phyloP scores from a whole-genome alignment of 495 filamentous ascomycete species.

The Hypoxylon cercidicola region DNA sequence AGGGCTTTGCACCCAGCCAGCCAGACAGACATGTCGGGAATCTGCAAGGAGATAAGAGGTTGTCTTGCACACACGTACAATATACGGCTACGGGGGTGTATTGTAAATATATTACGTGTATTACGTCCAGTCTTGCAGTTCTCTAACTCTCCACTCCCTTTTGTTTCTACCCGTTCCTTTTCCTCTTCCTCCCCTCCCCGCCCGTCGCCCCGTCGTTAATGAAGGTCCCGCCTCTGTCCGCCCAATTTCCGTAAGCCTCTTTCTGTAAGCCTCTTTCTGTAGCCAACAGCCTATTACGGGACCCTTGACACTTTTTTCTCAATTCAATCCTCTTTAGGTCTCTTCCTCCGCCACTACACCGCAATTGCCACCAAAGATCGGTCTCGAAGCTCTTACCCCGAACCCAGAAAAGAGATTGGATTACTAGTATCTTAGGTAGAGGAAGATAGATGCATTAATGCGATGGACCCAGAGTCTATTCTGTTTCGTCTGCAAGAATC shows the following conservation, averaged over 20 bases:
- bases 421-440: constrained; percentile 5
- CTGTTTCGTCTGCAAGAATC: constrained; percentile 29
- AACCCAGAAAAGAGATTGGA: constrained; percentile 21
- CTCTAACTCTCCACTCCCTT: background rate
- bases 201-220: constrained; percentile 20
- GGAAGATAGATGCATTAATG: constrained; percentile 15
- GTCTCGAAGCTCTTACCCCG: background rate
- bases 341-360: constrained; percentile 37
- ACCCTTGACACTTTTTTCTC: constrained; percentile 23
- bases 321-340: constrained; percentile 32
- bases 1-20: too few relatives aligned
- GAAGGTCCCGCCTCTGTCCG: constrained; percentile 36
- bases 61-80: too few relatives aligned
- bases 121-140: too few relatives aligned
- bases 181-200: constrained; percentile 37
- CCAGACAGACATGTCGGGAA: too few relatives aligned
- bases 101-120: too few relatives aligned
- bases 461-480: constrained; percentile 29
- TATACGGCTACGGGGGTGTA: too few relatives aligned
- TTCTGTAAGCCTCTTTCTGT: background rate
- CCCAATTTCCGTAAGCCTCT: constrained; percentile 35
- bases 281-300: constrained; percentile 20
- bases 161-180: constrained; percentile 16
- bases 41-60: too few relatives aligned
- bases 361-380: constrained; percentile 13